Evolutionary conservation across 192 early-diverging fungal genomes (phyloP).

Genomic region (Allomyces arbusculus): DNA sequence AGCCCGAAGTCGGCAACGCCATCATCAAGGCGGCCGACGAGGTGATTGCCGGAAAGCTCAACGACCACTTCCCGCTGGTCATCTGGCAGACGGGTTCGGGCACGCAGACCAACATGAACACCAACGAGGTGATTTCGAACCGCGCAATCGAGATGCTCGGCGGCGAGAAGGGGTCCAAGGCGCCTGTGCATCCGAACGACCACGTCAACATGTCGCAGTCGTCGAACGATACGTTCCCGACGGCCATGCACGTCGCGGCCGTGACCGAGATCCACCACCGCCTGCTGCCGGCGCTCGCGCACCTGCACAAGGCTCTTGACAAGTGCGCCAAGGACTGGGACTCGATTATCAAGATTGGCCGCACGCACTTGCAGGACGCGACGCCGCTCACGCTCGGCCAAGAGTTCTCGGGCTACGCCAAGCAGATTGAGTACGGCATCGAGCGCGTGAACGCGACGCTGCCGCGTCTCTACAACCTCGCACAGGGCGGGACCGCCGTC

Average conservation of each 20-base stretch:
- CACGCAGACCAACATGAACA: conserved; percentile 98
- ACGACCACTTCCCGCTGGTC: conserved; percentile 94
- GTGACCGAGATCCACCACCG: conserved; percentile 61
- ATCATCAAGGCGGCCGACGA: conserved; percentile 79
- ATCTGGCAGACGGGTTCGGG: conserved; percentile 98
- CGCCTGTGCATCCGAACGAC: conserved; percentile 96
- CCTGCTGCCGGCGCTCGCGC: conserved; percentile 68
- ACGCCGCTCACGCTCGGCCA: conserved; percentile 93
- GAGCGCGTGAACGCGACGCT: conserved; percentile 65
- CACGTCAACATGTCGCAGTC: conserved; percentile 98
- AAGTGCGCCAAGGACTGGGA: conserved; percentile 62
- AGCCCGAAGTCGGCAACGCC: conserved; percentile 58
- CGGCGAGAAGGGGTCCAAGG: conserved; percentile 75
- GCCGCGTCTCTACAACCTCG: conserved; percentile 76
- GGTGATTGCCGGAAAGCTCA: conserved; percentile 77
- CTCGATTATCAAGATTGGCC: conserved; percentile 95
- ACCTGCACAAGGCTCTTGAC: conserved; percentile 58
- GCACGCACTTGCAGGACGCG: conserved; percentile 96
- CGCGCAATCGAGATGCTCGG: conserved; percentile 89
- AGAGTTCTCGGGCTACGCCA: conserved; percentile 95
- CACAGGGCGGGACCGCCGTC: conserved; percentile 91
- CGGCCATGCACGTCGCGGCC: conserved; percentile 98
- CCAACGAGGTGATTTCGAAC: conserved; percentile 95
- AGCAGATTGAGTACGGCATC: conserved; percentile 74
- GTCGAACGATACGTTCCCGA: conserved; percentile 95